A percentile compares a stretch with the other conserved stretches of the same genome.
Conservation (phyloP, 148 eudicot species). For the Dianthus caryophyllus region DNA sequence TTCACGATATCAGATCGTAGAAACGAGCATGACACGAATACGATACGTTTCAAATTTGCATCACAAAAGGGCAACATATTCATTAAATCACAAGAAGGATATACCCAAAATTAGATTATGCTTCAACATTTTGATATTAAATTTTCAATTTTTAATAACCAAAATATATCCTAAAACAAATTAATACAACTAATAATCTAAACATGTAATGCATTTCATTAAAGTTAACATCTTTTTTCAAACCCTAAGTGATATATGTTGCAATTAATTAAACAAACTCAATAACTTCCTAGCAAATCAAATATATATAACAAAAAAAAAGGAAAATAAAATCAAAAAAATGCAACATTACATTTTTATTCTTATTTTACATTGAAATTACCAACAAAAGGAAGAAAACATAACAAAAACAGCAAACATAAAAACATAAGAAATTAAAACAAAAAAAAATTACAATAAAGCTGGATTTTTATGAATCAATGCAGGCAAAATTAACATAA, state of each 20-base stretch:
- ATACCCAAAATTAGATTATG: background rate
- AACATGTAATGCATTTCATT: background rate
- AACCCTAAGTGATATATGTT: background rate
- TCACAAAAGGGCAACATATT: background rate
- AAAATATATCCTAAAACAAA: background rate
- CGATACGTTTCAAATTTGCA: background rate
- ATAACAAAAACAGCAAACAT: background rate
- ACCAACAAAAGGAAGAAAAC: background rate
- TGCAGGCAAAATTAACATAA: background rate
- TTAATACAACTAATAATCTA: background rate
- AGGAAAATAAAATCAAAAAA: background rate
- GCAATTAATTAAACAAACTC: background rate
- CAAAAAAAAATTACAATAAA: background rate
- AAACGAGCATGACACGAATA: background rate
- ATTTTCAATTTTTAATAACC: background rate
- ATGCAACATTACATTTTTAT: conserved; percentile 4
- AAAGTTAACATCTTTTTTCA: background rate
- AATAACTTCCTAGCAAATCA: background rate
- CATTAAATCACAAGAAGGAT: background rate
- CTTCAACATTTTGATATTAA: too few species aligned
- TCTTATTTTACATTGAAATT: too few species aligned
- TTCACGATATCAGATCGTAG: background rate
- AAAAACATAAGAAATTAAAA: background rate
- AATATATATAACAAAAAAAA: background rate
- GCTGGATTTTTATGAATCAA: conserved; percentile 12